Base-by-base conservation (phyloP, 2,329 filamentous ascomycete species). In the Cercospora zeae-maydis region DNA sequence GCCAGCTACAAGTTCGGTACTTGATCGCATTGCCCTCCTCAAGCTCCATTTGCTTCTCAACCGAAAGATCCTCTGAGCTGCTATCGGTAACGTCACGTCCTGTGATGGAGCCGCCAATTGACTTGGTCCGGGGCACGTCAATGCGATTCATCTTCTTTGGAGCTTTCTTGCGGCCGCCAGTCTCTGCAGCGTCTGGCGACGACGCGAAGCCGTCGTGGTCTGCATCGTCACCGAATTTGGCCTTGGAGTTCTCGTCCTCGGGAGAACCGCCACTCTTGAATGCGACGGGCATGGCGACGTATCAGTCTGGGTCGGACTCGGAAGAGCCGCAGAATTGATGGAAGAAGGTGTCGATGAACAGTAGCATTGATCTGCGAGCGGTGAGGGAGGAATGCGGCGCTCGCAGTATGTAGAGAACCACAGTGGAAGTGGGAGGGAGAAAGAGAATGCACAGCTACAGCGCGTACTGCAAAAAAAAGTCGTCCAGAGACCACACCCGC, bases 1-100 rank as follows among this genome's bases (percentile, higher is more conserved):
- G 89, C 93, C 93, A 97, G 69, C 88, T 93, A 79, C 93, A 97
- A 39, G 92, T 96, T 64, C 93, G 84, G 75, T 97, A 97, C 78
- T 96, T 88, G 77, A 97, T 96, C 10, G 87, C 86, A 76, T 90
- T 88, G 57, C 86, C 87, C 30, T 86, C 83, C 76, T 96, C 93
- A 65, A 90, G 75, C 58, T 88, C 90, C 67, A 93, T 85, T 78
- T 96, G 92, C 77, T 85, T 83, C 54, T 81, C 83, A 47, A 86
- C 76, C 36, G 78, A 79, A 49, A 83, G 63, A 47, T 69, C 78
- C 27, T 76, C 75, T n/a, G 58, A 65, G 37, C 63, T 63, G 16
- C 64, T 63, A 21, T 62, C 62, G 4, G 53, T 34, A 34, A 61
- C 21, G 37, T 59, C 60, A 16, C 64, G n/a, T 4, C 65, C 65